Evolutionary conservation across 1,139 yeast species (phyloP), one percentile per base, ranked within the genome.

Genomic region (Yamadazyma diospyri): DNA sequence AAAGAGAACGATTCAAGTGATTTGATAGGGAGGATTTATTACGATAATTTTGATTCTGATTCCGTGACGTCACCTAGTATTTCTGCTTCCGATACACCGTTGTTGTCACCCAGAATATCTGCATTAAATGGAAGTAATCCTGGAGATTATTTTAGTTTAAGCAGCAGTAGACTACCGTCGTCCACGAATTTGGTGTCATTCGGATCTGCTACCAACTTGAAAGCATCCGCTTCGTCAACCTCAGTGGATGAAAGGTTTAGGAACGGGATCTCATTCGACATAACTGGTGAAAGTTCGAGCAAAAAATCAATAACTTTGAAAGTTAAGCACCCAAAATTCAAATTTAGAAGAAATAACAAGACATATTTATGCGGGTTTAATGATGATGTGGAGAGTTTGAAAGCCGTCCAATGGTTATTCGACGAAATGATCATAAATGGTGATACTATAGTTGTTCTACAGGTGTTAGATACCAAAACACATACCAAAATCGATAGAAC

Each of bases 381-480:
- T 49, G 69, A 69, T 27, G 79, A 77, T 41, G 57, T 58, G 17
- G 79, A 77, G 46, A 75, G 83, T 7, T 57, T 74, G 17, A 65
- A 67, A 30, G 86, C 87, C 2, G 59, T 81, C 17, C 76, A 69
- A 39, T 81, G 88, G 88, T 59, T 81, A 7, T 61, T 81, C 37
- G 81, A 77, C 36, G 81, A 81, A 45, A 65, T 81, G 61, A 65
- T 74, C 9, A 68, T 70, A 22, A 73, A 78, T 46, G 84, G 84
- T 9, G 88, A 81, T 50, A 80, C 82, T 15, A 57, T 81, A 10
- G 69, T 81, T 4, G 71, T 81, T 25, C 51, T 81, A 14, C 72
- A 78, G 38, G 87, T 78, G 2, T 54, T 81, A 25, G 80, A 79
- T 35, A 68, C 65, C 26, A 68, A 68, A 33, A 36, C 39, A 6